Evolutionary conservation across 768 basidiomycete species (phyloP), one percentile per base, ranked within the genome.

Genomic region (Lepiota brunneoincarnata): DNA sequence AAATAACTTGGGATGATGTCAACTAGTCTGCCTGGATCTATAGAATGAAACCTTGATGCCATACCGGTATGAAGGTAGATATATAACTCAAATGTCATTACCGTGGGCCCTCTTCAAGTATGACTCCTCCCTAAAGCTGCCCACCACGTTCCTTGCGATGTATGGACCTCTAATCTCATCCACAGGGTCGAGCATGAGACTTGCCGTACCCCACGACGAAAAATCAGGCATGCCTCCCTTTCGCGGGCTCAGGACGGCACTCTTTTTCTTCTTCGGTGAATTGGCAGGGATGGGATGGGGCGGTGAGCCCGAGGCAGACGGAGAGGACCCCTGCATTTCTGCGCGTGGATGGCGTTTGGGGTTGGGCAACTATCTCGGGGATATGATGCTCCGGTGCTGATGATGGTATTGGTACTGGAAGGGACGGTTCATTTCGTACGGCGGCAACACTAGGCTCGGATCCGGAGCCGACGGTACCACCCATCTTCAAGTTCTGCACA

Each of bases 401-500:
- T 18, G 40, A 26, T 7, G 17, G 17, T 35, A 15, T 7, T 10
- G 48, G 24, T 3, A 24, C 36, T 12, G 21, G n/a, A 15, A 34
- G 28, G 20, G 38, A 31, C 5, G 39, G 23, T 31, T 20, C 15
- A 21, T 56, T 39, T 58, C 54, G 17, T 62, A 23, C 2, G 61
- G 40, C 37, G 10, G 40, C 47, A 28, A 51, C 50, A 15, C 38
- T 46, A 26, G 56, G 56, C 38, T 61, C 57, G 9, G 61, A 47
- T 17, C 50, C 45, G 12, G 50, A 45, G 18, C 50, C 35, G 24
- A 26, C 26, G 23, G 55, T 43, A 24, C 60, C 60, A 7, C 69
- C 61, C 18, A 67, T 59, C 35, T 71, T 66, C 20, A 84, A 73
- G 51, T 70, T 81, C 63, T 80, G 77, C 54, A 84, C 73, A 1